Conservation (phyloP, 2,329 filamentous ascomycete species). For the Colletotrichum lentis region DNA sequence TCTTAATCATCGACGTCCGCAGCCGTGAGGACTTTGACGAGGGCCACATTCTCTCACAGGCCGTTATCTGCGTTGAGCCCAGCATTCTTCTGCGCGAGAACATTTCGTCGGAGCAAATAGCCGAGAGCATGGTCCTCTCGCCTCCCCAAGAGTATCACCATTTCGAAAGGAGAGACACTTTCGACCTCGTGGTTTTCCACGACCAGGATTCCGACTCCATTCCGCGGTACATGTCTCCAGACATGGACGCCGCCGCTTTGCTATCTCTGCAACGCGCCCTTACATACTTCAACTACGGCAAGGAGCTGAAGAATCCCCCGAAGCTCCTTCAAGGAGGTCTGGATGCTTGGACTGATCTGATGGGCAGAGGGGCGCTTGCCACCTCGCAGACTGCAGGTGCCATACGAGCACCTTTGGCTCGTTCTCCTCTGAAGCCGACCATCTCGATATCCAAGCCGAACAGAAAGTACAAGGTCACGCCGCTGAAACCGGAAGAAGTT, state of each 20-base stretch:
- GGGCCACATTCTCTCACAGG: constrained; percentile 86
- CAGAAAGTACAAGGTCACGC: constrained; percentile 63
- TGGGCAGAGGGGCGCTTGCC: constrained; percentile 72
- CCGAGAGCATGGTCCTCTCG: constrained; percentile 74
- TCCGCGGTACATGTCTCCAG: constrained; percentile 44
- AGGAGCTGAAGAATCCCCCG: constrained; percentile 75
- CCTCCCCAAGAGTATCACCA: constrained; percentile 77
- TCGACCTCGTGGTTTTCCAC: constrained; percentile 90
- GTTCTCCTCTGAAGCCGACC: constrained; percentile 32
- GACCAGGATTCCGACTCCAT: constrained; percentile 73
- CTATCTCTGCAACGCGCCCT: constrained; percentile 80
- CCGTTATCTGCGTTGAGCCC: constrained; percentile 90
- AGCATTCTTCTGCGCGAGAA: constrained; percentile 73
- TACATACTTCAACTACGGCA: constrained; percentile 82
- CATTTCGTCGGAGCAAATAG: constrained; percentile 68
- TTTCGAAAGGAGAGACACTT: constrained; percentile 77
- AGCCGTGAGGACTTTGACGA: constrained; percentile 81
- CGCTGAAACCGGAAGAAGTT: constrained; percentile 82
- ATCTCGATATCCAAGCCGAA: constrained; percentile 43
- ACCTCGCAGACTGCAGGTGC: constrained; percentile 46
- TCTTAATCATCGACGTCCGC: constrained; percentile 88
- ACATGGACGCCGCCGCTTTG: constrained; percentile 63
- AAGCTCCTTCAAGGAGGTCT: constrained; percentile 84
- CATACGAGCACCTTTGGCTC: constrained; percentile 28
- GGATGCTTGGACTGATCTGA: constrained; percentile 84